Evolutionary conservation across 2,329 filamentous ascomycete species (phyloP), one percentile per base, ranked within the genome.

Genomic region (Neospermospora avenae): DNA sequence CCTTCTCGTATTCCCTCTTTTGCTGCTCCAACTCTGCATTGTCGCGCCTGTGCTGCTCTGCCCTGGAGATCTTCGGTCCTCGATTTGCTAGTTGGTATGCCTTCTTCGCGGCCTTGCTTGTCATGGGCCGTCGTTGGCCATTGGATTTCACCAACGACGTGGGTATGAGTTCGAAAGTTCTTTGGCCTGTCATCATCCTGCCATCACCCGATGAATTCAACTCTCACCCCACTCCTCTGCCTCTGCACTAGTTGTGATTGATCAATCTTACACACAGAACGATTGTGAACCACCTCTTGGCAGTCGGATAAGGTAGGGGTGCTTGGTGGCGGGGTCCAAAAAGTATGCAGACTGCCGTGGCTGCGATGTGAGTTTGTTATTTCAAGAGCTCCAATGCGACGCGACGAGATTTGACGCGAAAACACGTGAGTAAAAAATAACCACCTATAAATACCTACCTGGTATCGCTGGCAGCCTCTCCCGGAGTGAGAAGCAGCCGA

Each of bases 1-100:
- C 67, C 81, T 81, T 68, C 59, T 84, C 81, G 64, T 83, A 81
- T 62, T 85, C 81, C 45, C 75, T 76, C 24, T 70, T 74, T 52
- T 81, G 77, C 49, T 74, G 71, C 31, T 71, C 41, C 62, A 74
- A 60, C 52, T 72, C 70, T 24, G 77, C 74, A 60, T 74, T 73
- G 62, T 81, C 78, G 25, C 74, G 74, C 61, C 61, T 58, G 48
- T 67, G 65, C 58, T 71, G 71, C 44, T 73, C 71, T 1, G 66
- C 69, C 55, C 77, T 77, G 39, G 76, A 77, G 24, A 81, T 67
- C 56, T 74, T 75, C 0, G 77, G 76, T 2, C 64, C 73, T 62
- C 73, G 71, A 28, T 71, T 82, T 64, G 66, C 73, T 71, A 74
- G 74, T 64, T 66, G 75, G 69, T 76, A 82, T 60, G 71, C 74